Percentiles rank a stretch among this genome's conserved stretches.
These are phyloP conservation scores for Lentinus tigrinus DNA, from an alignment of 768 basidiomycete genomes.

Conservation along the genomic window DNA sequence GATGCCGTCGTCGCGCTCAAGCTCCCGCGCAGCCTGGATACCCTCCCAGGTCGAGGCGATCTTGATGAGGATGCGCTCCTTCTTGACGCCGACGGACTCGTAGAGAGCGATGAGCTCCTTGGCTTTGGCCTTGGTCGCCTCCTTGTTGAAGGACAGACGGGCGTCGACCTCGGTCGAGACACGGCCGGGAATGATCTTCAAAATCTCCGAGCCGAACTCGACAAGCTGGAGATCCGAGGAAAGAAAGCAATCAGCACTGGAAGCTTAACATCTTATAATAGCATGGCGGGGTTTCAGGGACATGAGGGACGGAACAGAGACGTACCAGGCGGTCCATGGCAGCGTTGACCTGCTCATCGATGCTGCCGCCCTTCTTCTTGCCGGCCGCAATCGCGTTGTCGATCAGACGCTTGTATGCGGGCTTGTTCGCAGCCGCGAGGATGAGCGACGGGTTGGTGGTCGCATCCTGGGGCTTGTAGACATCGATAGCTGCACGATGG, in stretches of 20 bases:
- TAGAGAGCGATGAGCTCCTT: slow-evolving; percentile 92
- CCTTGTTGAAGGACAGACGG: slow-evolving; percentile 94
- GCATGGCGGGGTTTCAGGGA: slow-evolving; percentile 3
- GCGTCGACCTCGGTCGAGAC: slow-evolving; percentile 99
- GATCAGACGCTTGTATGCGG: slow-evolving; percentile 80
- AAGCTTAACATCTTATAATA: no score
- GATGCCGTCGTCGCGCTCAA: slow-evolving; percentile 89
- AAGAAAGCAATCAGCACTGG: not conserved
- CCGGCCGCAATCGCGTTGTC: slow-evolving; percentile 70
- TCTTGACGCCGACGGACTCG: slow-evolving; percentile 88
- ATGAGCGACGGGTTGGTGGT: slow-evolving; percentile 98
- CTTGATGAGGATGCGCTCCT: slow-evolving; percentile 97
- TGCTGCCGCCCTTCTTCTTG: slow-evolving; percentile 76
- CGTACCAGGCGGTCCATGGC: slow-evolving; percentile 89
- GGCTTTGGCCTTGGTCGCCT: slow-evolving; percentile 87
- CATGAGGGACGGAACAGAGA: slow-evolving; percentile 13
- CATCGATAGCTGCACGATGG: slow-evolving; percentile 73
- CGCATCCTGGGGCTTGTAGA: slow-evolving; percentile 97
- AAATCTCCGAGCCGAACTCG: slow-evolving; percentile 96
- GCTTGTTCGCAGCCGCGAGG: slow-evolving; percentile 88
- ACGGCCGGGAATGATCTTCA: slow-evolving; percentile 93
- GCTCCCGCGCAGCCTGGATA: slow-evolving; percentile 96
- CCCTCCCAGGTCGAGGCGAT: slow-evolving; percentile 99
- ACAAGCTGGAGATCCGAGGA: slow-evolving; percentile 62
- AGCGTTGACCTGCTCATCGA: slow-evolving; percentile 72